Evolutionary conservation across 164 flowering plant genomes (phyloP), one percentile per base, ranked within the genome.

Genomic region (Paratinospora sagittata): DNA sequence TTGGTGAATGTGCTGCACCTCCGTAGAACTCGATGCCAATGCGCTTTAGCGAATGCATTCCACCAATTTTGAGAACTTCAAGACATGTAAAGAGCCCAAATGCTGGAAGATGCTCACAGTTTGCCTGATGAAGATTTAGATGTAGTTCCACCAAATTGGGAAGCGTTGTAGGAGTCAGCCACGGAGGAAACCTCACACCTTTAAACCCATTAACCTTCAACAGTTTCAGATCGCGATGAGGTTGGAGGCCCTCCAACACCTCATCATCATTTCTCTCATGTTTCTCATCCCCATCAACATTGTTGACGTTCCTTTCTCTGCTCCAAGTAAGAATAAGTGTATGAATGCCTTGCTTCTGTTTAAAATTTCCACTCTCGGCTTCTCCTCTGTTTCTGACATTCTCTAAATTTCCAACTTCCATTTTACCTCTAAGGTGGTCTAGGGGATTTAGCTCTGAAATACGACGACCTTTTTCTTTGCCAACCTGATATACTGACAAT

Each of bases 91-190:
- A 36, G 2, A 43, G 14, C 23, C 67, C 67, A 39, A 71, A 26
- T 43, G 67, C n/a, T 10, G 73, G 73, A 1, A 71, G 67, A 27
- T 27, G 19, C 12, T 43, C 67, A 43, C 67, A 41, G 3, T 30
- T 57, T 11, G 8, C 34, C 3, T 30, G 34, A 30, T n/a, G n/a
- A n/a, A n/a, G n/a, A n/a, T n/a, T n/a, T n/a, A n/a, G n/a, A n/a
- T n/a, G n/a, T n/a, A n/a, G n/a, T n/a, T n/a, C n/a, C n/a, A 71
- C 73, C 58, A 71, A 71, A 19, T 71, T 71, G 6, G 60, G 67
- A 4, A 71, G 73, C 10, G 1, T 0, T 8, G 12, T 3, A 5
- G 6, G 4, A 16, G 21, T 7, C 34, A 72, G 37, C 75, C 75
- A 73, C 3, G 6, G 16, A 1, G 75, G 75, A 27, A 66, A 39